phyloP scores from a whole-genome alignment of 2,329 filamentous ascomycete species.

The Rhinocladiella similis region DNA sequence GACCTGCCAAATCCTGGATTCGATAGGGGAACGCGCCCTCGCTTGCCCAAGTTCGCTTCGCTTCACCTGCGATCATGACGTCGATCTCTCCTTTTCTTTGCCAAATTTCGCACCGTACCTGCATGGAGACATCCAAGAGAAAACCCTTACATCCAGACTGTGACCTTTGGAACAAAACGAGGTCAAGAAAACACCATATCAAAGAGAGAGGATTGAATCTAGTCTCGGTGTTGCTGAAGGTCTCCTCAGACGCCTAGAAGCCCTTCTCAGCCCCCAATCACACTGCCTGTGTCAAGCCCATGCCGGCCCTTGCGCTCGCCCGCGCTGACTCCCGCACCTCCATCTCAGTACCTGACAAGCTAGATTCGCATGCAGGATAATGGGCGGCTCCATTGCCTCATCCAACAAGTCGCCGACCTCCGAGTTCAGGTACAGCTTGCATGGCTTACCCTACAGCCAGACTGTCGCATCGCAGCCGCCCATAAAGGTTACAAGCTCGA shows the following conservation, averaged over 20 bases:
- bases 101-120: neutral
- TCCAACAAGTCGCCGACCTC: conserved; percentile 11
- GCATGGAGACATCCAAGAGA: neutral
- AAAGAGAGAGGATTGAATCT: neutral
- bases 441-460: conserved; percentile 21
- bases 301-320: conserved; percentile 6
- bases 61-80: conserved; percentile 20
- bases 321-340: conserved; percentile 5
- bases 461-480: conserved; percentile 19
- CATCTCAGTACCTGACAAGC: neutral
- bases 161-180: neutral
- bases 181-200: neutral
- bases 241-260: neutral
- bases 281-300: conserved; percentile 6
- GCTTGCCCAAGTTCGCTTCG: conserved; percentile 19
- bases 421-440: conserved; percentile 19
- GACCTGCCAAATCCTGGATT: neutral
- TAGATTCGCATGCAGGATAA: conserved; percentile 8
- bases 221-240: neutral
- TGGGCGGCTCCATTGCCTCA: conserved; percentile 16
- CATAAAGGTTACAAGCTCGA: conserved; percentile 13
- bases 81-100: conserved; percentile 18
- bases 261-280: conserved; percentile 1
- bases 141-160: neutral
- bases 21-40: conserved; percentile 3